These are phyloP conservation scores for Penicillium freii DNA, from an alignment of 2,329 filamentous ascomycete species.

Conservation along the genomic window DNA sequence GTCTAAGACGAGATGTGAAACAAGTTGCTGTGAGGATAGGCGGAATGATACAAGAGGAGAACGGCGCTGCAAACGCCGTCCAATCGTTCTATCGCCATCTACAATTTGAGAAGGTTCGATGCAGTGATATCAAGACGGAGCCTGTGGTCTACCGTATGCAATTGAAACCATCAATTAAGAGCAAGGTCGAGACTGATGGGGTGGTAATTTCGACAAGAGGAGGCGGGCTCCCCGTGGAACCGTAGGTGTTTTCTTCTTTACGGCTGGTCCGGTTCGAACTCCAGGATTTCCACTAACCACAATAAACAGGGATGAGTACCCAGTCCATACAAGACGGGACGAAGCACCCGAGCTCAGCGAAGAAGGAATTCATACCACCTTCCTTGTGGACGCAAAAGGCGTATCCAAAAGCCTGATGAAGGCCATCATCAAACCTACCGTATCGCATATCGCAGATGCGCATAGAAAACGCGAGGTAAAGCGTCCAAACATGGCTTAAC, in stretches of 20 bases:
- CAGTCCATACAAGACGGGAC: neutral
- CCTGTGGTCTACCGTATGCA: neutral
- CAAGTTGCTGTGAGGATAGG: neutral
- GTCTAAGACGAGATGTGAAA: neutral
- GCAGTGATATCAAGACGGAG: neutral
- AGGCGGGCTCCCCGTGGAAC: neutral
- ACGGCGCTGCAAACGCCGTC: neutral
- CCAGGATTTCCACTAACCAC: neutral
- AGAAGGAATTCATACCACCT: neutral
- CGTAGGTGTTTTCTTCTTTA: neutral
- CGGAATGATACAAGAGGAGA: neutral
- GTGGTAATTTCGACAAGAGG: neutral
- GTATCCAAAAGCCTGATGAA: constrained; percentile 4
- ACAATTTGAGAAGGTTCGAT: neutral
- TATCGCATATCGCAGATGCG: constrained; percentile 8
- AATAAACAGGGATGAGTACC: neutral
- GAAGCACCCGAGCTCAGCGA: neutral
- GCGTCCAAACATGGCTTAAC: neutral
- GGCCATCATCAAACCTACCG: constrained; percentile 9
- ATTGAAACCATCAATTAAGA: neutral
- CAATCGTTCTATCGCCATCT: constrained; percentile 7
- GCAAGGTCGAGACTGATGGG: neutral
- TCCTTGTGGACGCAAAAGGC: neutral
- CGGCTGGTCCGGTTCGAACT: neutral
- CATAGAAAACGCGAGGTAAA: neutral